phyloP scores from a whole-genome alignment of 2,329 filamentous ascomycete genomes.

The Cladosporium sp. region DNA sequence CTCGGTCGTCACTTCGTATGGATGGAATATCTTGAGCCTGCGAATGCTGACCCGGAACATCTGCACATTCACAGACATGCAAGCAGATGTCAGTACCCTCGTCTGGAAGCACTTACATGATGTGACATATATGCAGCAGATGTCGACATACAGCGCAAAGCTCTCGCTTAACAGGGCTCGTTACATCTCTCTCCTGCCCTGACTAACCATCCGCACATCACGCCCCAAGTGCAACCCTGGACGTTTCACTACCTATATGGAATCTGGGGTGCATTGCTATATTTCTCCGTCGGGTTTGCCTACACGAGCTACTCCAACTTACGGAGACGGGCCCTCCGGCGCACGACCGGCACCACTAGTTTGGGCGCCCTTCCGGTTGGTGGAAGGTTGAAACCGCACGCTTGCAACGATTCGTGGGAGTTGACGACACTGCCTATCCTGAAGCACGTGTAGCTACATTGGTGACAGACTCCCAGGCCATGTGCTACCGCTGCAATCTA shows the following conservation, averaged over 20 bases:
- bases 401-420: slow-evolving; percentile 5
- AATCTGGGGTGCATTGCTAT: not conserved
- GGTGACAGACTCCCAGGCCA: not conserved
- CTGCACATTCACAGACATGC: not conserved
- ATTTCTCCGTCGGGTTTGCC: not conserved
- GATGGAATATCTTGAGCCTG: not conserved
- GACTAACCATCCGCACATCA: not conserved
- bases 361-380: slow-evolving; percentile 9
- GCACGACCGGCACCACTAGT: not conserved
- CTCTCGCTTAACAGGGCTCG: not conserved
- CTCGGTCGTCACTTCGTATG: not conserved
- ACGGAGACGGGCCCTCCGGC: slow-evolving; percentile 1
- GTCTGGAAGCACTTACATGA: not conserved
- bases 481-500: slow-evolving; percentile 5
- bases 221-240: not conserved
- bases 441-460: not conserved
- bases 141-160: not conserved
- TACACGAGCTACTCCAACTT: too few species aligned
- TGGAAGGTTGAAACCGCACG: not conserved
- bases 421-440: not conserved
- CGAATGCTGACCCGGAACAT: not conserved
- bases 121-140: not conserved
- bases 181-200: not conserved
- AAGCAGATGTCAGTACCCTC: not conserved
- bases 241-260: not conserved